Base-by-base conservation (phyloP, 495 filamentous ascomycete species). In the Ramalina intermedia region DNA sequence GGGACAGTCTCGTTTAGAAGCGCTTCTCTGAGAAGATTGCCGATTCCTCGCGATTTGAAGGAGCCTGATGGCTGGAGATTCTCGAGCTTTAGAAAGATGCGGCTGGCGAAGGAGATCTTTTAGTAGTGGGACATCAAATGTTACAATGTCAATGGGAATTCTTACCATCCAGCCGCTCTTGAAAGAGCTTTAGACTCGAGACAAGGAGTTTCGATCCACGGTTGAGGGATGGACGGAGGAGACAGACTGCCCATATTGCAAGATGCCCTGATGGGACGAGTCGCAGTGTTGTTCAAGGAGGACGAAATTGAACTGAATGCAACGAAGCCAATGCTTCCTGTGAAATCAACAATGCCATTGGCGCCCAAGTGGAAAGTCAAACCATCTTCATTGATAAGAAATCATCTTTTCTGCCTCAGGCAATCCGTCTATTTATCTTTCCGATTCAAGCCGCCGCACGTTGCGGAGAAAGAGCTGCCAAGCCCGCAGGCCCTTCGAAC, bases 21-120 rank as follows among this genome's bases (percentile, higher is more conserved):
- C 50, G 75, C 65, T 13, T 66, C 70, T 40, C 81, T 75, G 66
- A 90, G 80, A 59, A 88, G 75, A 63, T 85, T 77, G 53, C 88
- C 90, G 53, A 96, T 79, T 16, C 85, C 90, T 59, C 87, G 81
- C 27, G 88, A 94, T 65, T 96, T 98, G 80, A 96, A 98, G 9
- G 87, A 93, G 41, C 87, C 88, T 4, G 84, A 83, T 4, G 91
- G 90, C 57, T 98, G 90, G 57, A 90, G 78, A 64, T 85, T 85
- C 51, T 98, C 90, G 48, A 96, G 79, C 62, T 98, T 98, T 57
- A 98, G 80, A 65, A 82, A 89, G 66, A 96, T 77, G 51, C 78
- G 72, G 60, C 79, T 82, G 52, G 16, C 16, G 12, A 23, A 27
- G 3, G 43, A 33, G 2, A 9, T 33, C 6, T 33, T 13, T 33